These are phyloP conservation scores for Brassica cretica DNA, from an alignment of 345 rosid genomes.

Conservation along the genomic window DNA sequence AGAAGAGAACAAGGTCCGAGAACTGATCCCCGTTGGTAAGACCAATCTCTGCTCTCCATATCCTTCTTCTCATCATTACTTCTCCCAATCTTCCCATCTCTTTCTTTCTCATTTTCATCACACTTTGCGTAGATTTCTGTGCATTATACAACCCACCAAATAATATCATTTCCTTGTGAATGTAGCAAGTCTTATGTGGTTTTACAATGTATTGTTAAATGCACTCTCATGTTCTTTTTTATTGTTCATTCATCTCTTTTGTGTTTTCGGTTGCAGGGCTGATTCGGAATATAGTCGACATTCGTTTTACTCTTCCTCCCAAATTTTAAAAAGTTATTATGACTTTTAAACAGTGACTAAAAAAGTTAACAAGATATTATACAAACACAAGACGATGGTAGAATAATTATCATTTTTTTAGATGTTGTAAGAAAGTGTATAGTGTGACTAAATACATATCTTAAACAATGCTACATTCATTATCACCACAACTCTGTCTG, in stretches of 20 bases:
- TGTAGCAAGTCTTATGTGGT: neutral
- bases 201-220: neutral
- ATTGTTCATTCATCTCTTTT: neutral
- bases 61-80: conserved; percentile 60
- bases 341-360: neutral
- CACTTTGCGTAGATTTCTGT: conserved; percentile 4
- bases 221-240: neutral
- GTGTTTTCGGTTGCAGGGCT: neutral
- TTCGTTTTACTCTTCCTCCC: too few relatives aligned
- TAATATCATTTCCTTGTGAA: neutral
- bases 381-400: neutral
- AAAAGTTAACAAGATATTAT: neutral
- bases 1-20: conserved; percentile 52
- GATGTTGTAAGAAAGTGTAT: neutral
- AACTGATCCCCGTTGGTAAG: conserved; percentile 48
- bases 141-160: neutral
- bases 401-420: neutral
- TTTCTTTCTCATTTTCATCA: conserved; percentile 4
- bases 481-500: neutral
- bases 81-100: conserved; percentile 46
- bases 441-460: neutral
- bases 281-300: too few relatives aligned
- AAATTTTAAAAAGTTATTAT: too few relatives aligned
- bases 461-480: neutral
- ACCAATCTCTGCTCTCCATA: conserved; percentile 41